These are phyloP conservation scores for Kuraishia molischiana DNA, from an alignment of 805 yeast species.

Conservation along the genomic window DNA sequence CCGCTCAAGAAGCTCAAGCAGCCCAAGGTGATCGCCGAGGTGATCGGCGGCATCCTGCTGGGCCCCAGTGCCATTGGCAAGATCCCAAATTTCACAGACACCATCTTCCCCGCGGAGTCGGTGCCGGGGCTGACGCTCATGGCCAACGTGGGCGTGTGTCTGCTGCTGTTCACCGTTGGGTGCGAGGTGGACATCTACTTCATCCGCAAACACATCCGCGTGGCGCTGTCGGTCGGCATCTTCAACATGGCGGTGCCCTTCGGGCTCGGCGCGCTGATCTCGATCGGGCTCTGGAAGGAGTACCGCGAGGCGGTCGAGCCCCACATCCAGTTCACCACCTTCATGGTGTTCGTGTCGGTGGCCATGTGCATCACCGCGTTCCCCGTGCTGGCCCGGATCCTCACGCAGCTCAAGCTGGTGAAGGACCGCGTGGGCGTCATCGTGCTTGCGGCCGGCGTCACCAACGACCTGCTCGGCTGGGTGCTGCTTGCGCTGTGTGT, in stretches of 20 bases:
- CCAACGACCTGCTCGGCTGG: slow-evolving; percentile 79
- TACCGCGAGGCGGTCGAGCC: slow-evolving; percentile 28
- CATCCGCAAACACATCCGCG: slow-evolving; percentile 47
- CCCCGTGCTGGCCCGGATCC: slow-evolving; percentile 73
- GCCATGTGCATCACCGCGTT: slow-evolving; percentile 82
- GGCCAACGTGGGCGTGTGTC: slow-evolving; percentile 67
- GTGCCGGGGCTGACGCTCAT: slow-evolving; percentile 55
- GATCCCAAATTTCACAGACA: slow-evolving; percentile 54
- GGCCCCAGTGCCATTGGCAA: slow-evolving; percentile 73
- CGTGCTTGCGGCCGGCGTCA: slow-evolving; percentile 78
- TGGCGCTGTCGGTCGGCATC: slow-evolving; percentile 61
- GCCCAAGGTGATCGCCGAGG: slow-evolving; percentile 79
- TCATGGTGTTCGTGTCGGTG: slow-evolving; percentile 72
- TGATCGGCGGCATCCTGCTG: slow-evolving; percentile 61
- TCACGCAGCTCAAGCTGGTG: slow-evolving; percentile 61
- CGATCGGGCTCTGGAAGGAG: slow-evolving; percentile 56
- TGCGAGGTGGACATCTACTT: slow-evolving; percentile 67
- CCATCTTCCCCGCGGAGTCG: slow-evolving; percentile 56
- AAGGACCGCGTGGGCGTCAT: slow-evolving; percentile 63
- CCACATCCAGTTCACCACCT: slow-evolving; percentile 54
- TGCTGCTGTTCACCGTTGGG: slow-evolving; percentile 70
- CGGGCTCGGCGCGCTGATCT: slow-evolving; percentile 65
- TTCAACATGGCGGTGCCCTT: slow-evolving; percentile 72
- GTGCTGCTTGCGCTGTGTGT: slow-evolving; percentile 65
- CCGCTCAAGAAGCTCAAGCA: slow-evolving; percentile 57